Base-by-base conservation (phyloP, 495 filamentous ascomycete species). In the Penicillium ucsense region DNA sequence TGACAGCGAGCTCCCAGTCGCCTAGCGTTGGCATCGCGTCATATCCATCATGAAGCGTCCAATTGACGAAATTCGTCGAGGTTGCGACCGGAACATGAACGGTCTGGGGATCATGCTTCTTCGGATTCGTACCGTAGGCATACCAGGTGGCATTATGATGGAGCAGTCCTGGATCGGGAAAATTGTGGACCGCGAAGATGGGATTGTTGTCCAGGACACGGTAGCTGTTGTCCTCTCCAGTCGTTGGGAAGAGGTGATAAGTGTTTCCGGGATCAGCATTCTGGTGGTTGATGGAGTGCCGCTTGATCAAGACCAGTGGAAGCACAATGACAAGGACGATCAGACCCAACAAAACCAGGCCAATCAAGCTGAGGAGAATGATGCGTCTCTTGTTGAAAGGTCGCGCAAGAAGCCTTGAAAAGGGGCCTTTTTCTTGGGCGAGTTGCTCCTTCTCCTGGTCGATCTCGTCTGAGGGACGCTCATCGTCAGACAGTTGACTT, bases 81-180 rank as follows among this genome's bases (percentile, higher is more conserved):
- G 55, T 64, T 9, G 63, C 65, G 27, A 65, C 56, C 6, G 63
- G 63, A 3, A 64, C 49, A 43, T 61, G 61, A 7, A 59, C 48
- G 0, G 50, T 48, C 8, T 51, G 5, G 3, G 61, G 49, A 20
- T 57, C 46, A 32, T 51, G 48, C 34, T 54, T 60, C 11, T 38
- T 45, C 6, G 60, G 53, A 32, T 63, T 64, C 6, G 67, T 68
- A 2, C 52, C 65, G 48, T 55, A 67, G 4, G 67, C 62, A 53
- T 59, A 67, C 60, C 62, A 65, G 8, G 59, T 64, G 4, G 54
- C 59, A 45, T 65, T 60, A 41, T 57, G 49, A n/a, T 62, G 41
- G 31, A 65, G 38, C 7, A 67, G 54, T n/a, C 61, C 62, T 0
- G 67, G 67, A 43, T 68, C 65, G 3, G 67, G 60, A 47, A 70